phyloP scores from a whole-genome alignment of 768 basidiomycete species.

The Leccinum variicolor region DNA sequence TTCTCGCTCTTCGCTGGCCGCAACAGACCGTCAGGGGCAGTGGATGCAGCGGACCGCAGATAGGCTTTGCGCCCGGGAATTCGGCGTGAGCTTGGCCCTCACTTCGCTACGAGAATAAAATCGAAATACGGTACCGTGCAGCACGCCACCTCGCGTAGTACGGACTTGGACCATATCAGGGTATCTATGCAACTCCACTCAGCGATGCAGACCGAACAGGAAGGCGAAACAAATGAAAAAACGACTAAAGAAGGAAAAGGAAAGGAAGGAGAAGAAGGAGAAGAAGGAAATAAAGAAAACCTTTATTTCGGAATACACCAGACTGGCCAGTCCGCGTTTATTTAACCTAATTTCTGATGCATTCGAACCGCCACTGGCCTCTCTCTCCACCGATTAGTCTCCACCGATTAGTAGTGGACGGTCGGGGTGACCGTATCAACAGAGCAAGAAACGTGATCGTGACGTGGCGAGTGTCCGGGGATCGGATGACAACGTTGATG shows the following conservation, averaged over 20 bases:
- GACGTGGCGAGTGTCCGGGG: conserved; percentile 18
- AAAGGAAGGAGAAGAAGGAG: not conserved
- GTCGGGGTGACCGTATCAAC: conserved; percentile 18
- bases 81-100: conserved; percentile 18
- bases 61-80: not conserved
- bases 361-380: conserved; percentile 7
- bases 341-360: conserved; percentile 6
- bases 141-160: not conserved
- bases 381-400: not conserved
- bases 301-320: not conserved
- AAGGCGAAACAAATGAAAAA: not conserved
- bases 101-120: conserved; percentile 16
- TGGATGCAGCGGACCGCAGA: conserved; percentile 4
- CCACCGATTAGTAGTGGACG: not conserved
- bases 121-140: not conserved
- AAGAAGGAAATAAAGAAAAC: not conserved
- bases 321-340: not conserved
- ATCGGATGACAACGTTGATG: conserved; percentile 7
- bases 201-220: not conserved
- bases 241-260: not conserved
- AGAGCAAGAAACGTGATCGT: conserved; percentile 4
- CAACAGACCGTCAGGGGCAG: not conserved
- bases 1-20: not conserved
- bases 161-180: conserved; percentile 6
- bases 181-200: not conserved